These are phyloP conservation scores for Acmispon strigosus DNA, from an alignment of 306 rosid species.

Conservation along the genomic window DNA sequence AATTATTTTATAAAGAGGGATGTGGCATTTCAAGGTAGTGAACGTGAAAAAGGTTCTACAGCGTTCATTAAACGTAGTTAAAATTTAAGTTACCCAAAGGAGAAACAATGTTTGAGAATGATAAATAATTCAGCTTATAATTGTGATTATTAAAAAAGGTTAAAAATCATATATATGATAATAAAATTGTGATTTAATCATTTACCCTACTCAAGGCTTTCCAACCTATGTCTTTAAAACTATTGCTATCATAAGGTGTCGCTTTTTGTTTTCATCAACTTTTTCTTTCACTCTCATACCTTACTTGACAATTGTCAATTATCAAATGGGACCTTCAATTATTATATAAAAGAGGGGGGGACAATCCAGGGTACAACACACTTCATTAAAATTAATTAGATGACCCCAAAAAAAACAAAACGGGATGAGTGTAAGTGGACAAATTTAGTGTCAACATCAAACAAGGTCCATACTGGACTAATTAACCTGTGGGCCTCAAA, in stretches of 20 bases:
- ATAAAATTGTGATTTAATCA: neutral
- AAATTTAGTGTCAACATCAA: constrained; percentile 30
- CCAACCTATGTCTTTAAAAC: neutral
- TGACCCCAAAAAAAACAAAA: constrained; percentile 11
- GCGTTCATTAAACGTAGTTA: too few species aligned
- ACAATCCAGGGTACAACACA: constrained; percentile 23
- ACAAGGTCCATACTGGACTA: constrained; percentile 18
- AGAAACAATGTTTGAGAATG: too few species aligned
- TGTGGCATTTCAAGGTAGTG: too few species aligned
- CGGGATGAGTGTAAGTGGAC: constrained; percentile 10
- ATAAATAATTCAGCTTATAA: too few species aligned
- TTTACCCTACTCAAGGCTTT: neutral
- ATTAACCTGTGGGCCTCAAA: constrained; percentile 22
- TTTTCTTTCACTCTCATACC: neutral
- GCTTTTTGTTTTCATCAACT: neutral
- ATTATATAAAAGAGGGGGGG: constrained; percentile 9
- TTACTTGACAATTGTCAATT: constrained; percentile 17
- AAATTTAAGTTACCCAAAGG: too few species aligned
- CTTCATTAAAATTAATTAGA: constrained; percentile 8
- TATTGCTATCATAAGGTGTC: neutral
- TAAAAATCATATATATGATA: too few species aligned
- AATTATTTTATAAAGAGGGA: too few species aligned
- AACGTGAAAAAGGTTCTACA: too few species aligned
- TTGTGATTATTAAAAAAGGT: too few species aligned
- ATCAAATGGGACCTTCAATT: constrained; percentile 25